phyloP scores from a whole-genome alignment of 2,329 filamentous ascomycete species.

The Fusarium sp. region DNA sequence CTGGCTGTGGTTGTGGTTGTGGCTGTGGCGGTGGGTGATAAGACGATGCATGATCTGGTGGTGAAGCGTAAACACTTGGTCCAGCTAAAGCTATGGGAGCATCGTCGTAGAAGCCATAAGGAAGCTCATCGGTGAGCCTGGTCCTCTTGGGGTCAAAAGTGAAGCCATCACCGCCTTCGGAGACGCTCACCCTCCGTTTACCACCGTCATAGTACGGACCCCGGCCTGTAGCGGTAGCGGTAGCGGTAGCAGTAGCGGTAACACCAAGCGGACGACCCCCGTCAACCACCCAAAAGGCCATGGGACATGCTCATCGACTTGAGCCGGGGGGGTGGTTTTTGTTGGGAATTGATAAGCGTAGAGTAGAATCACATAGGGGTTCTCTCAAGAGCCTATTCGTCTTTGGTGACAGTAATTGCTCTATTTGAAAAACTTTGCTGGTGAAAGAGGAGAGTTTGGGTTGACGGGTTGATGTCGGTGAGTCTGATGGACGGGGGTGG shows the following conservation, averaged over 20 bases:
- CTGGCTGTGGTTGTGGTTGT: conserved; percentile 3
- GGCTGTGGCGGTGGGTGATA: conserved; percentile 12
- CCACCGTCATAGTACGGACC: conserved; percentile 52
- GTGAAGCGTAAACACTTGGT: conserved; percentile 22
- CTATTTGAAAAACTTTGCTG: conserved; percentile 1
- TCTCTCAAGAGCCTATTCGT: neutral
- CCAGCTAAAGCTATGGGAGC: conserved; percentile 14
- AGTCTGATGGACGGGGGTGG: conserved; percentile 37
- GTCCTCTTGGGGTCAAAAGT: conserved; percentile 44
- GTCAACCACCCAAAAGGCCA: conserved; percentile 58
- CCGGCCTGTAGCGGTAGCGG: conserved; percentile 33
- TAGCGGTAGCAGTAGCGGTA: conserved; percentile 35
- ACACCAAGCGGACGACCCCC: conserved; percentile 49
- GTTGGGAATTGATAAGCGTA: conserved; percentile 33
- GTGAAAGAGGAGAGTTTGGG: conserved; percentile 15
- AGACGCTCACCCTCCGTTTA: conserved; percentile 57
- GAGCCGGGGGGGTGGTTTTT: conserved; percentile 31
- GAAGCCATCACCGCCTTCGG: conserved; percentile 52
- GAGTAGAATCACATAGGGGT: conserved; percentile 28
- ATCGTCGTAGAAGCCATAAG: conserved; percentile 32
- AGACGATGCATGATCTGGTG: conserved; percentile 2
- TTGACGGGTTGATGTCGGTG: conserved; percentile 34
- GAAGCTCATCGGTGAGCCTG: conserved; percentile 35
- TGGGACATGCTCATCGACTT: conserved; percentile 55
- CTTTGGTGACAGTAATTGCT: neutral